Conservation (phyloP, 345 rosid genomes). For the Rhodamnia argentea region DNA sequence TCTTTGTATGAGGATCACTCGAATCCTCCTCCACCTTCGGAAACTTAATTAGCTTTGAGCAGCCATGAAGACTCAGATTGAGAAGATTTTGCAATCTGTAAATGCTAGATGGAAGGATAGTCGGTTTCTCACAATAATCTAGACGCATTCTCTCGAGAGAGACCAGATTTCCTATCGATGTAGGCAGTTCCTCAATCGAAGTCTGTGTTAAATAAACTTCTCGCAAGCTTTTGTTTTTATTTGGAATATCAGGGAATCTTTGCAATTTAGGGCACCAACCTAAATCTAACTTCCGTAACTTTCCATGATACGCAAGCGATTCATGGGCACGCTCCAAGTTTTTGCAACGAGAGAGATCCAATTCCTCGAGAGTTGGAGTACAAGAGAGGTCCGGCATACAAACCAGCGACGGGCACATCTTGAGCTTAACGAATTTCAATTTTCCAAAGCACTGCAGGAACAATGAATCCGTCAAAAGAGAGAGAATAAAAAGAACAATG, state of each 20-base stretch:
- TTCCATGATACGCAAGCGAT: background rate
- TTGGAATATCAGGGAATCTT: background rate
- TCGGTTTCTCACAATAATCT: too few species aligned
- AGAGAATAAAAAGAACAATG: too few species aligned
- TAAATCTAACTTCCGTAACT: background rate
- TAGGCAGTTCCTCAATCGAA: background rate
- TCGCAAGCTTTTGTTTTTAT: background rate
- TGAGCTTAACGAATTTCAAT: background rate
- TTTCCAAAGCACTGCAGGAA: background rate
- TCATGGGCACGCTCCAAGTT: background rate
- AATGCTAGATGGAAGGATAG: too few species aligned
- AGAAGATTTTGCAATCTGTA: too few species aligned
- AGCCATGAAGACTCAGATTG: too few species aligned
- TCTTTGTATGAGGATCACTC: background rate
- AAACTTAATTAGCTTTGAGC: too few species aligned
- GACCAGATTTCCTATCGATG: background rate
- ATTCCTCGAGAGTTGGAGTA: background rate
- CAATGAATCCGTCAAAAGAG: background rate
- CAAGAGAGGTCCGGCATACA: background rate
- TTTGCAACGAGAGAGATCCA: accelerated
- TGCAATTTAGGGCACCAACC: background rate
- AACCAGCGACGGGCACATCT: accelerated
- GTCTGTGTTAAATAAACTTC: accelerated
- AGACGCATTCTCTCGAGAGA: background rate
- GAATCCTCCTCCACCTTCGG: too few species aligned